Percentiles rank a stretch among this genome's conserved stretches.
Evolutionary conservation across 2,329 filamentous ascomycete genomes (phyloP).

Genomic region (Verticillium nubilum): DNA sequence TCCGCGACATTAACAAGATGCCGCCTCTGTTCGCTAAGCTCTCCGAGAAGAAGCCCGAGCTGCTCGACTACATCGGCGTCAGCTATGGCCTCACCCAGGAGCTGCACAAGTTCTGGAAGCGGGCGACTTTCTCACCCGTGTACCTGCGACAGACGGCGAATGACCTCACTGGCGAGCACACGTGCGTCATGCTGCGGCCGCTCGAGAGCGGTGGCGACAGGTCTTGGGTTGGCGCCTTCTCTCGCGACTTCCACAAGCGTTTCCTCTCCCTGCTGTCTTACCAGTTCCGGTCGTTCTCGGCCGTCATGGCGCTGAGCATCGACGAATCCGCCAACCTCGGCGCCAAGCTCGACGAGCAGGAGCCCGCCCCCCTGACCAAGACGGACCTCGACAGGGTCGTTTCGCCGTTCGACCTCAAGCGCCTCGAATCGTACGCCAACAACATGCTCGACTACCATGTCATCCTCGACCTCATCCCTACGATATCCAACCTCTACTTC

Average conservation of each 20-base stretch:
- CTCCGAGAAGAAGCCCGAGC: constrained; percentile 71
- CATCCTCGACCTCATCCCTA: constrained; percentile 86
- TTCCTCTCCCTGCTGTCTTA: constrained; percentile 88
- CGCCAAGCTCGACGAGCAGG: constrained; percentile 54
- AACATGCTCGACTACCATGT: constrained; percentile 98
- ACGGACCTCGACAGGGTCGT: constrained; percentile 69
- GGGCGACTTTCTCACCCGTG: constrained; percentile 76
- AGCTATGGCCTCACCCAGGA: constrained; percentile 85
- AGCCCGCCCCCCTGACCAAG: constrained; percentile 59
- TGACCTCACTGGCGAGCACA: constrained; percentile 94
- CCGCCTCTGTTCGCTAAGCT: constrained; percentile 89
- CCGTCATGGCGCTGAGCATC: constrained; percentile 75
- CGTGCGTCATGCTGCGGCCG: constrained; percentile 92
- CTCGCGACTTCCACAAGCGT: constrained; percentile 89
- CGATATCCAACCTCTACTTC: constrained; percentile 80
- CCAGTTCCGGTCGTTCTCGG: constrained; percentile 79
- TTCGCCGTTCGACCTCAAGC: constrained; percentile 90
- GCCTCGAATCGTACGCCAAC: constrained; percentile 90
- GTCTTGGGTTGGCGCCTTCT: constrained; percentile 85
- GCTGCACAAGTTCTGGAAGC: constrained; percentile 97
- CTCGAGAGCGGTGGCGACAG: constrained; percentile 61
- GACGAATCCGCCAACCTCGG: constrained; percentile 78
- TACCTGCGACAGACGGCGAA: constrained; percentile 95
- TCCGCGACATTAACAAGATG: constrained; percentile 86
- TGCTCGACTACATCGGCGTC: constrained; percentile 89